Percentiles rank a stretch among this genome's conserved stretches.
These are phyloP conservation scores for Aegilops speltoides DNA, from an alignment of 176 grass and related monocot species.

Conservation along the genomic window DNA sequence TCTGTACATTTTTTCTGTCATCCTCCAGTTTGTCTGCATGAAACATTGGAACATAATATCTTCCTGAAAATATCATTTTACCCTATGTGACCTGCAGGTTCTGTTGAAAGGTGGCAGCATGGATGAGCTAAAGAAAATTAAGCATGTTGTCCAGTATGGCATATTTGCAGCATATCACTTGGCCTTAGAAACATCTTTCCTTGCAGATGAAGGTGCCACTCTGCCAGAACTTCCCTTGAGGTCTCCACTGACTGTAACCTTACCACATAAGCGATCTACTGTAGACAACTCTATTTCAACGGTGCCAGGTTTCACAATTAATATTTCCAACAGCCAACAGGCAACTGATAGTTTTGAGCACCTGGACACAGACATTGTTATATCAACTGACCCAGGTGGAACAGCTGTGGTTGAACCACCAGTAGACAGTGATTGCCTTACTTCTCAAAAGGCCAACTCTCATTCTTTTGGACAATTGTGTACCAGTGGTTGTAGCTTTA, in stretches of 20 bases:
- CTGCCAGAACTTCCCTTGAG: constrained; percentile 69
- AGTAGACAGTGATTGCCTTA: constrained; percentile 29
- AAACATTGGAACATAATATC: not conserved
- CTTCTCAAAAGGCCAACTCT: constrained; percentile 23
- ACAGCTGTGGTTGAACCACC: constrained; percentile 9
- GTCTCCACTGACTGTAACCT: constrained; percentile 75
- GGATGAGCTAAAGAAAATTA: constrained; percentile 92
- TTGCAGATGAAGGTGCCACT: constrained; percentile 90
- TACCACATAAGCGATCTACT: constrained; percentile 66
- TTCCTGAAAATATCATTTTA: constrained; percentile 14
- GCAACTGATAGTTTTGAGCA: constrained; percentile 29
- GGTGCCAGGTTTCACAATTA: constrained; percentile 59
- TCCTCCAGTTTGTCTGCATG: constrained; percentile 7
- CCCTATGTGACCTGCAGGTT: constrained; percentile 53
- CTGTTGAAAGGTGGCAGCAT: constrained; percentile 82
- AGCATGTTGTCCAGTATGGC: constrained; percentile 88
- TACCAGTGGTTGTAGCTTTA: constrained; percentile 26
- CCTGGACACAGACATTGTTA: constrained; percentile 13
- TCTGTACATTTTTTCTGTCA: not conserved
- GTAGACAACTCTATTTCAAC: constrained; percentile 68
- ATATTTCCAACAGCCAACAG: constrained; percentile 33
- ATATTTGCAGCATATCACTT: constrained; percentile 97
- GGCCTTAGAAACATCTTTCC: constrained; percentile 96
- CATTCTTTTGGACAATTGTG: constrained; percentile 13
- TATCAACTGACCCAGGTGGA: constrained; percentile 27